Conservation (phyloP, 2,329 filamentous ascomycete species). For the Annulohypoxylon truncatum region DNA sequence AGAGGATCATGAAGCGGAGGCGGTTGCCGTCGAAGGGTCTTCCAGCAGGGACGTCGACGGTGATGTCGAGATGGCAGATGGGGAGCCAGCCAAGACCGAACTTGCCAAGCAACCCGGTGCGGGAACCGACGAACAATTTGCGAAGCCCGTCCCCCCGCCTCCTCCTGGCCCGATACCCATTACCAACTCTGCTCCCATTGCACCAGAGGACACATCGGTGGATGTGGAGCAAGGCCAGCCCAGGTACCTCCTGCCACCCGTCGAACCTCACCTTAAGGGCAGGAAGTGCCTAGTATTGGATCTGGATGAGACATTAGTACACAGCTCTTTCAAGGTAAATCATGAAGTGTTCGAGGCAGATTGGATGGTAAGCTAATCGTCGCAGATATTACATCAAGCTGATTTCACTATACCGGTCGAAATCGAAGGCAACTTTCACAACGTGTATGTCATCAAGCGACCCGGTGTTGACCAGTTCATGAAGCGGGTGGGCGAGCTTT, state of each 20-base stretch:
- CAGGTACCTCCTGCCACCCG: conserved; percentile 83
- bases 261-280: conserved; percentile 81
- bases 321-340: conserved; percentile 96
- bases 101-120: conserved; percentile 54
- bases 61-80: conserved; percentile 76
- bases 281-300: conserved; percentile 96
- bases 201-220: conserved; percentile 56
- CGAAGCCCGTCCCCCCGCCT: conserved; percentile 59
- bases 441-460: conserved; percentile 99
- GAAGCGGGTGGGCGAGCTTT: conserved; percentile 97
- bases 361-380: conserved; percentile 15
- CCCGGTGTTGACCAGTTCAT: conserved; percentile 99
- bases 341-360: not conserved
- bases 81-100: conserved; percentile 61
- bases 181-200: conserved; percentile 48
- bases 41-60: conserved; percentile 63
- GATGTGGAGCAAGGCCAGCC: conserved; percentile 62
- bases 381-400: conserved; percentile 94
- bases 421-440: conserved; percentile 98
- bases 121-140: conserved; percentile 53
- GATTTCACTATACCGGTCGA: conserved; percentile 99
- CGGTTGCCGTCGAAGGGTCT: conserved; percentile 50
- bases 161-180: conserved; percentile 59
- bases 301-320: conserved; percentile 94
- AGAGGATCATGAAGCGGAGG: conserved; percentile 52